Conservation (phyloP, 1,139 yeast species). For the Saccharomyces uvarum region DNA sequence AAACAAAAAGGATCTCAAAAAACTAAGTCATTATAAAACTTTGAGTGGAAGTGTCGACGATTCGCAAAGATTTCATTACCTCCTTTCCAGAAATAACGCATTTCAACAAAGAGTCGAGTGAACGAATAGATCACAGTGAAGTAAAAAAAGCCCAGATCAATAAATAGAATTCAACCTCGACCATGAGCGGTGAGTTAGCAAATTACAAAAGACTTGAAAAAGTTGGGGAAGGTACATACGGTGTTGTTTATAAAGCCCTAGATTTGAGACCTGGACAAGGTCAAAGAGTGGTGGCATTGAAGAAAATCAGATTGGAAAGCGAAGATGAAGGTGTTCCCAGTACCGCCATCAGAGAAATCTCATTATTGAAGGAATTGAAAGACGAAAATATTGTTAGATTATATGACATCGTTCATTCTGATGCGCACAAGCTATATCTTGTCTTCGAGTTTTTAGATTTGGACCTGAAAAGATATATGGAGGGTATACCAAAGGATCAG, state of each 20-base stretch:
- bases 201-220: conserved; percentile 92
- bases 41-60: background rate
- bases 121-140: background rate
- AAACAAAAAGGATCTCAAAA: background rate
- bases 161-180: background rate
- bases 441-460: conserved; percentile 91
- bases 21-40: background rate
- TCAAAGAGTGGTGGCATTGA: conserved; percentile 86
- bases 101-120: background rate
- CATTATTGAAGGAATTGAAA: conserved; percentile 82
- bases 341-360: conserved; percentile 94
- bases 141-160: background rate
- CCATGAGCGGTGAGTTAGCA: conserved; percentile 69
- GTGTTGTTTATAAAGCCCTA: conserved; percentile 93
- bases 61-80: background rate
- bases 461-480: conserved; percentile 96
- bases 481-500: conserved; percentile 82
- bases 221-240: conserved; percentile 97
- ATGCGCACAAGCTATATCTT: conserved; percentile 83
- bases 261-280: conserved; percentile 65
- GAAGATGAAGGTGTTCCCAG: conserved; percentile 99
- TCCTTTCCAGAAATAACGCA: background rate
- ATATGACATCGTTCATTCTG: conserved; percentile 94
- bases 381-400: conserved; percentile 88
- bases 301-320: conserved; percentile 88